A percentile compares a stretch with the other conserved stretches of the same genome.
Conservation (phyloP, 495 filamentous ascomycete species). For the Aspergillus mulundensis region DNA sequence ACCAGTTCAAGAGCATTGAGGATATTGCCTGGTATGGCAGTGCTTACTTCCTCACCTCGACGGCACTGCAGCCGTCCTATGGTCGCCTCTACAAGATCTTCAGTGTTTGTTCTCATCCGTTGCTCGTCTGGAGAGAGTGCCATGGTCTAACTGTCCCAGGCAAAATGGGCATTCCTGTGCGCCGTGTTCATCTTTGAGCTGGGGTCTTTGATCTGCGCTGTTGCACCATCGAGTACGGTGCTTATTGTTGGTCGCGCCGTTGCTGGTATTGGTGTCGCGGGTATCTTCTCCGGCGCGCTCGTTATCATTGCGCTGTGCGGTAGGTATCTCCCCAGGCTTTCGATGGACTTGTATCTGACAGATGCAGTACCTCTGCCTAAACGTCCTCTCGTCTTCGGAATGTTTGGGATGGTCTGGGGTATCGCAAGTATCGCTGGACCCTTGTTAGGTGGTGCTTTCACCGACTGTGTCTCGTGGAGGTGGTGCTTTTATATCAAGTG, state of each 20-base stretch:
- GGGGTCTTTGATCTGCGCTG: constrained; percentile 65
- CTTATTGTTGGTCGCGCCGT: constrained; percentile 76
- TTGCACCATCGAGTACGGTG: constrained; percentile 57
- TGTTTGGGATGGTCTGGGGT: constrained; percentile 67
- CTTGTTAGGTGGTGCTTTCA: constrained; percentile 56
- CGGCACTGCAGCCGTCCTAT: constrained; percentile 29
- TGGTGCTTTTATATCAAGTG: constrained; percentile 82
- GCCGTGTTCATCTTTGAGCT: constrained; percentile 67
- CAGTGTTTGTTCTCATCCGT: constrained; percentile 8
- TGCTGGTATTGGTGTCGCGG: constrained; percentile 66
- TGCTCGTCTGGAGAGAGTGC: not conserved
- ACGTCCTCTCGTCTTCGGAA: constrained; percentile 63
- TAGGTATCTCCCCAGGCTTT: not conserved
- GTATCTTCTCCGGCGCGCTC: constrained; percentile 70
- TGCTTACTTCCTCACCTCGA: constrained; percentile 33
- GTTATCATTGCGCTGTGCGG: constrained; percentile 52
- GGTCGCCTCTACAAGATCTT: constrained; percentile 32
- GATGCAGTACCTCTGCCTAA: constrained; percentile 47
- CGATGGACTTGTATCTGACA: not conserved
- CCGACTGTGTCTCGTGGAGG: constrained; percentile 62
- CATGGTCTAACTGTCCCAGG: constrained; percentile 7
- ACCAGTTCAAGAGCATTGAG: constrained; percentile 34
- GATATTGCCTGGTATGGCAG: constrained; percentile 47
- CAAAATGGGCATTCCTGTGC: constrained; percentile 49
- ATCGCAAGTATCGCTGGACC: constrained; percentile 67